These are phyloP conservation scores for Phytopythium boreale DNA, from an alignment of 352 stramenopile genomes.

Conservation along the genomic window DNA sequence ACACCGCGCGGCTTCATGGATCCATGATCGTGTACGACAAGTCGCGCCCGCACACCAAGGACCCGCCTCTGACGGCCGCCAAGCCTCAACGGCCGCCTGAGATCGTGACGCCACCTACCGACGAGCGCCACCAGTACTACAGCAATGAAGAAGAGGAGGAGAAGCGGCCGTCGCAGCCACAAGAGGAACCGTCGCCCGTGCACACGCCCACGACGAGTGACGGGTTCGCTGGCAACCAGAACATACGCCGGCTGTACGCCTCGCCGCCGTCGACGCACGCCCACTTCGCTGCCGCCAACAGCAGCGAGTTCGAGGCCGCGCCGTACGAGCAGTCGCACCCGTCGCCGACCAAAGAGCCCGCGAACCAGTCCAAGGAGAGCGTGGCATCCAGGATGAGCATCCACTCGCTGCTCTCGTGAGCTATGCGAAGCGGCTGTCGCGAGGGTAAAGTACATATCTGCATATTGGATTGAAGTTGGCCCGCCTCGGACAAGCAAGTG, in stretches of 20 bases:
- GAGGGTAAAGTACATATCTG: background rate
- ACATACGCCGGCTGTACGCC: background rate
- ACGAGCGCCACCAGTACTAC: background rate
- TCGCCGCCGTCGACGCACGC: background rate
- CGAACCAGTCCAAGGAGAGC: constrained; percentile 4
- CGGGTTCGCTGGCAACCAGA: background rate
- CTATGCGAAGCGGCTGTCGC: background rate
- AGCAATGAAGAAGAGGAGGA: background rate
- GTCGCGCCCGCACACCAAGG: background rate
- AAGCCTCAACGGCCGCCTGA: background rate
- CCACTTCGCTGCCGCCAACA: background rate
- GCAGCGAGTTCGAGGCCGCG: background rate
- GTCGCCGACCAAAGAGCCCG: background rate
- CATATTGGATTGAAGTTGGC: background rate
- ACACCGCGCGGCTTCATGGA: constrained; percentile 13
- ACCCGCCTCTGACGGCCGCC: background rate
- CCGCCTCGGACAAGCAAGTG: too few species aligned
- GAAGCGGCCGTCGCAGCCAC: background rate
- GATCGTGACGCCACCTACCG: background rate
- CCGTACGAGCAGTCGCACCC: background rate
- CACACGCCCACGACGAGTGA: constrained; percentile 1
- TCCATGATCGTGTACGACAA: constrained; percentile 11
- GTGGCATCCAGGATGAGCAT: constrained; percentile 17
- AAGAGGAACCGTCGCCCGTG: background rate
- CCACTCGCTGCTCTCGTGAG: constrained; percentile 16